phyloP scores from a whole-genome alignment of 2,329 filamentous ascomycete genomes.

The Trichoderma oligosporum region DNA sequence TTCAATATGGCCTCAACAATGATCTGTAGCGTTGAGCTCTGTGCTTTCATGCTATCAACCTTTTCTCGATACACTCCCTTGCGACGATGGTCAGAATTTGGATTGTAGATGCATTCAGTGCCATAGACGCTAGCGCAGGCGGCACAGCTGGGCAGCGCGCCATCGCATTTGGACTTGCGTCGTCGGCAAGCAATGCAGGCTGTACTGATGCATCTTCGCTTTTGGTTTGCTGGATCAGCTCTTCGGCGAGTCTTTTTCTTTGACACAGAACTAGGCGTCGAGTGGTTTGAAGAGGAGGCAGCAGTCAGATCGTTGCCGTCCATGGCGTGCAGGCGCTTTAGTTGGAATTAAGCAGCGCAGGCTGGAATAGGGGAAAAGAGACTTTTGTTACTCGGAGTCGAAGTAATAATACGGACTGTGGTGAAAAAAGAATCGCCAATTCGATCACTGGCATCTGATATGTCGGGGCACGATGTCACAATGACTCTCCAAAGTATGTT shows the following conservation, averaged over 20 bases:
- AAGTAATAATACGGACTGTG: not conserved
- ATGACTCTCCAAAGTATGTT: not conserved
- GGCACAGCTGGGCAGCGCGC: slow-evolving; percentile 84
- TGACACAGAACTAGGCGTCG: slow-evolving; percentile 15
- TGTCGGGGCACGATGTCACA: slow-evolving; percentile 9
- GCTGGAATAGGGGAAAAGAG: not conserved
- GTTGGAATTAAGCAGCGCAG: not conserved
- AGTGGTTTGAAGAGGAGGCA: not conserved
- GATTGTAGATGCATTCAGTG: slow-evolving; percentile 90
- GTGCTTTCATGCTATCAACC: slow-evolving; percentile 80
- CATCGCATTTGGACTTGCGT: slow-evolving; percentile 86
- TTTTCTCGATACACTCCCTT: slow-evolving; percentile 98
- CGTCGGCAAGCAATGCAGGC: slow-evolving; percentile 76
- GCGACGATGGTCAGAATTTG: slow-evolving; percentile 89
- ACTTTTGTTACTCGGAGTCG: not conserved
- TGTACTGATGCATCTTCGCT: slow-evolving; percentile 78
- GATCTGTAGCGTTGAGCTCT: slow-evolving; percentile 84
- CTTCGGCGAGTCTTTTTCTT: slow-evolving; percentile 52
- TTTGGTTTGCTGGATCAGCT: slow-evolving; percentile 49
- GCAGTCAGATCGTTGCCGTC: not conserved
- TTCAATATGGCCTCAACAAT: slow-evolving; percentile 90
- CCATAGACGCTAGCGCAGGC: slow-evolving; percentile 94
- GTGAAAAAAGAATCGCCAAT: not conserved
- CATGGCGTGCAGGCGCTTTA: not conserved
- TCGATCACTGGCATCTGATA: not conserved